phyloP scores from a whole-genome alignment of 169 alveolate species.

The Eimeria necatrix region DNA sequence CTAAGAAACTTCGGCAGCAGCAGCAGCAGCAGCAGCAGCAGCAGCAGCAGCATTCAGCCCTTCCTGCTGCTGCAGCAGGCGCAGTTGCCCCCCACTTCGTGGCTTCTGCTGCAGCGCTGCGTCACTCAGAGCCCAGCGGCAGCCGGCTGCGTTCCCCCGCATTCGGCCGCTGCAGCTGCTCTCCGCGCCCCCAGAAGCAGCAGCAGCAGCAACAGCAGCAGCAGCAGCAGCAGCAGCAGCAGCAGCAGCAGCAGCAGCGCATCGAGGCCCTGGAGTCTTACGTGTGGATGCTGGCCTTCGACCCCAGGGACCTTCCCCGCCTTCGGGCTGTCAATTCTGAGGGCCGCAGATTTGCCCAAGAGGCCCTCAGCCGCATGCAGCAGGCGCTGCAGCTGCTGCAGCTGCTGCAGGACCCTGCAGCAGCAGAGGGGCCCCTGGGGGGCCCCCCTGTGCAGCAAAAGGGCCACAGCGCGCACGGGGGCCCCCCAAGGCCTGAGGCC shows the following conservation, averaged over 20 bases:
- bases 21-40: conserved; percentile 18
- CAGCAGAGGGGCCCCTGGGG: conserved; percentile 11
- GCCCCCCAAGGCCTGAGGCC: background rate
- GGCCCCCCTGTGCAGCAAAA: conserved; percentile 19
- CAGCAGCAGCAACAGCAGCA: background rate
- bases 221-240: conserved; percentile 34
- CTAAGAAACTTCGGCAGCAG: background rate
- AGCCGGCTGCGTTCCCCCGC: conserved; percentile 57
- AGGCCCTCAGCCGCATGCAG: conserved; percentile 25
- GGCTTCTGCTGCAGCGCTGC: background rate
- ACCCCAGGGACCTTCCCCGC: background rate
- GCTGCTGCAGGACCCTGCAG: conserved; percentile 4
- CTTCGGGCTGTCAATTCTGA: background rate
- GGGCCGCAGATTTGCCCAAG: background rate
- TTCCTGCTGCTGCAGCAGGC: background rate
- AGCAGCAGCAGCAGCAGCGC: conserved; percentile 15
- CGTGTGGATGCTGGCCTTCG: background rate
- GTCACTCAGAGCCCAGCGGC: conserved; percentile 46
- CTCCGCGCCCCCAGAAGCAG: background rate
- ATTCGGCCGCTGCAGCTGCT: background rate
- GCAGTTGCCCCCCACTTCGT: background rate
- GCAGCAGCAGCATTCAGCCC: conserved; percentile 22
- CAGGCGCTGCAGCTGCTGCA: conserved; percentile 18
- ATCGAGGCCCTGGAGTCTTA: background rate
- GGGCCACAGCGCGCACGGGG: background rate